These are phyloP conservation scores for Parietichytrium sp. DNA, from an alignment of 108 stramenopile species.

Conservation along the genomic window DNA sequence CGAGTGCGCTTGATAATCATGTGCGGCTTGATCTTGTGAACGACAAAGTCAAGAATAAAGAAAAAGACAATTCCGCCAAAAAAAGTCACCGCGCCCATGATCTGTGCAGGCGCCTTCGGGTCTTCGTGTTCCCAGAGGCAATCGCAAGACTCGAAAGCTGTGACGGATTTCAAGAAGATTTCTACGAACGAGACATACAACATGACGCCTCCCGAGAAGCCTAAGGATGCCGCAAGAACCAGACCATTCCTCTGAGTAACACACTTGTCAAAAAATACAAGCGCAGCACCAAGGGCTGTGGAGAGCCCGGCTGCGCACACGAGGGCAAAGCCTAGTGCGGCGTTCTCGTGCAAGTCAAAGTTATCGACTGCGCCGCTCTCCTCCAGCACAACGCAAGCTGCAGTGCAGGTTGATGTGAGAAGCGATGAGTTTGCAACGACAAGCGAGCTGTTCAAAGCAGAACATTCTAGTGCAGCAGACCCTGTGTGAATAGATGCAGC, in stretches of 20 bases:
- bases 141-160: slow-evolving; percentile 45
- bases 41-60: slow-evolving; percentile 38
- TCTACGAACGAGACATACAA: slow-evolving; percentile 80
- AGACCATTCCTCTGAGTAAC: slow-evolving; percentile 63
- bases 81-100: slow-evolving; percentile 65
- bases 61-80: slow-evolving; percentile 64
- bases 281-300: slow-evolving; percentile 69
- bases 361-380: not conserved
- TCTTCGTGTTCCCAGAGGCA: slow-evolving; percentile 50
- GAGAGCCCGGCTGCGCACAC: slow-evolving; percentile 59
- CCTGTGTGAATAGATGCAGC: too few relatives aligned
- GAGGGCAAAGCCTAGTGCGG: slow-evolving; percentile 56
- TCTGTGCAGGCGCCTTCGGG: slow-evolving; percentile 45
- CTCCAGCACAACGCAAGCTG: not conserved
- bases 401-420: not conserved
- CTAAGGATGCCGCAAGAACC: slow-evolving; percentile 71
- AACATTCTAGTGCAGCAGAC: too few relatives aligned
- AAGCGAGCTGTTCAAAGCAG: too few relatives aligned
- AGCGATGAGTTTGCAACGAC: not conserved
- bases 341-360: slow-evolving; percentile 34
- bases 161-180: slow-evolving; percentile 69
- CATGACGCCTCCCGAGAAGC: slow-evolving; percentile 80
- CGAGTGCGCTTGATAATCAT: not conserved
- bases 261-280: slow-evolving; percentile 70
- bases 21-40: slow-evolving; percentile 52